Evolutionary conservation across 2,329 filamentous ascomycete genomes (phyloP).

Genomic region (Macroventuria anomochaeta): DNA sequence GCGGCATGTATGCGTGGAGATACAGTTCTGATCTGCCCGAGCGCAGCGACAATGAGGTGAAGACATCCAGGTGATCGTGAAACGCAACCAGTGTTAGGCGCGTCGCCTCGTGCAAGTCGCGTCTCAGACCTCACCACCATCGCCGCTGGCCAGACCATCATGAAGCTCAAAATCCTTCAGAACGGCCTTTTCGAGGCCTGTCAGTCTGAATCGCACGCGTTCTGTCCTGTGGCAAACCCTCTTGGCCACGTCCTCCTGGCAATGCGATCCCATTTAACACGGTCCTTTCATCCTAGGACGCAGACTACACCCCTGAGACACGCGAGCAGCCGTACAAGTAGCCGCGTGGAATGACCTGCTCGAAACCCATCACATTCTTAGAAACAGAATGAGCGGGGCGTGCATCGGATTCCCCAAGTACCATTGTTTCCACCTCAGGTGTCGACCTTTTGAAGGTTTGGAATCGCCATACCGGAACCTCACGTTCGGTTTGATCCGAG

Average conservation of each 20-base stretch:
- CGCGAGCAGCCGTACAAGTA: slow-evolving; percentile 28
- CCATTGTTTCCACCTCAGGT: slow-evolving; percentile 36
- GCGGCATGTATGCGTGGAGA: not conserved
- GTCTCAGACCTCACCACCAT: slow-evolving; percentile 42
- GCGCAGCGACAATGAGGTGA: not conserved
- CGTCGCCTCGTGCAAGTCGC: slow-evolving; percentile 35
- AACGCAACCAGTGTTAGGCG: slow-evolving; percentile 40
- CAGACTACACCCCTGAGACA: slow-evolving; percentile 32
- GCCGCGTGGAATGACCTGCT: slow-evolving; percentile 35
- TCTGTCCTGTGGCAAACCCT: slow-evolving; percentile 23
- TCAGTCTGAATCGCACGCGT: slow-evolving; percentile 26
- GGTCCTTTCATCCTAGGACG: slow-evolving; percentile 28
- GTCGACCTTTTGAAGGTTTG: slow-evolving; percentile 40
- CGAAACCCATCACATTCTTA: slow-evolving; percentile 33
- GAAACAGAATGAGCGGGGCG: slow-evolving; percentile 41
- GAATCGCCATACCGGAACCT: slow-evolving; percentile 37
- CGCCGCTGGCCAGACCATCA: slow-evolving; percentile 44
- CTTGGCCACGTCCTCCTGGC: slow-evolving; percentile 30
- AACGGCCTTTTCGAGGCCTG: slow-evolving; percentile 24
- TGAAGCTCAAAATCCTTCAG: slow-evolving; percentile 41
- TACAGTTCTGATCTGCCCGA: not conserved
- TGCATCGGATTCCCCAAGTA: slow-evolving; percentile 35
- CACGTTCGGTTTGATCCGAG: slow-evolving; percentile 36
- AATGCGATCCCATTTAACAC: slow-evolving; percentile 33
- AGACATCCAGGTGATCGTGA: slow-evolving; percentile 24